Conservation (phyloP, 768 basidiomycete species). For the Tubosaeta sp. region DNA sequence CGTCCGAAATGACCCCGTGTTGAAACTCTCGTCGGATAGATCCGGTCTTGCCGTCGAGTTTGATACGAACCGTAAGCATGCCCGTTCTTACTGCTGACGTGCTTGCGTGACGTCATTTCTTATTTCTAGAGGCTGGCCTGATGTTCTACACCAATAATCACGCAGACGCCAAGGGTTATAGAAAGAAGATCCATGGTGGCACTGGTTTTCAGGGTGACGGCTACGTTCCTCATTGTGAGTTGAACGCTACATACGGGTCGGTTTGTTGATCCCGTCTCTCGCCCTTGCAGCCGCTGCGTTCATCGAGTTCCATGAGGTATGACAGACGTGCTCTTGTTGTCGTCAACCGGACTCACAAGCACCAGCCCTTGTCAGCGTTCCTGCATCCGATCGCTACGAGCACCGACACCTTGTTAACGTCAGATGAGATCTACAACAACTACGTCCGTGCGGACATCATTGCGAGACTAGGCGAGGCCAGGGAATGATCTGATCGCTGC, state of each 20-base stretch:
- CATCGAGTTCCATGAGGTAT: conserved; percentile 64
- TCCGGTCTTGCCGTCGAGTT: conserved; percentile 61
- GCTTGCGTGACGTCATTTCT: background rate
- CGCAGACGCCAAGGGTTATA: conserved; percentile 42
- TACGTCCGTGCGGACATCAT: conserved; percentile 57
- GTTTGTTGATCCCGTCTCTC: background rate
- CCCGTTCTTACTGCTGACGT: background rate
- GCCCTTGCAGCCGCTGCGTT: conserved; percentile 51
- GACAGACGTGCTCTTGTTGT: background rate
- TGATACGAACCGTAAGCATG: conserved; percentile 60
- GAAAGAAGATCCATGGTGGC: conserved; percentile 75
- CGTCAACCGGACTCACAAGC: background rate
- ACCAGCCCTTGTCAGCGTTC: conserved; percentile 58
- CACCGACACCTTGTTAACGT: conserved; percentile 64
- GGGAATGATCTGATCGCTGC: conserved; percentile 1
- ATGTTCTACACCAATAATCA: conserved; percentile 71
- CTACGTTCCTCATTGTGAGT: conserved; percentile 54
- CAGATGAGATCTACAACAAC: conserved; percentile 71
- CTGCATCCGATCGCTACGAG: conserved; percentile 50
- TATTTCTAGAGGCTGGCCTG: conserved; percentile 56
- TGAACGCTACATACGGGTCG: background rate
- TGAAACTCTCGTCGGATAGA: conserved; percentile 50
- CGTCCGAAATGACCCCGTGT: conserved; percentile 38
- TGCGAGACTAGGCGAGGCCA: conserved; percentile 8
- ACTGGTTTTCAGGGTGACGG: conserved; percentile 57